Percentiles rank a stretch among this genome's conserved stretches.
These are phyloP conservation scores for Casuarina equisetifolia DNA, from an alignment of 306 rosid genomes.

Conservation along the genomic window DNA sequence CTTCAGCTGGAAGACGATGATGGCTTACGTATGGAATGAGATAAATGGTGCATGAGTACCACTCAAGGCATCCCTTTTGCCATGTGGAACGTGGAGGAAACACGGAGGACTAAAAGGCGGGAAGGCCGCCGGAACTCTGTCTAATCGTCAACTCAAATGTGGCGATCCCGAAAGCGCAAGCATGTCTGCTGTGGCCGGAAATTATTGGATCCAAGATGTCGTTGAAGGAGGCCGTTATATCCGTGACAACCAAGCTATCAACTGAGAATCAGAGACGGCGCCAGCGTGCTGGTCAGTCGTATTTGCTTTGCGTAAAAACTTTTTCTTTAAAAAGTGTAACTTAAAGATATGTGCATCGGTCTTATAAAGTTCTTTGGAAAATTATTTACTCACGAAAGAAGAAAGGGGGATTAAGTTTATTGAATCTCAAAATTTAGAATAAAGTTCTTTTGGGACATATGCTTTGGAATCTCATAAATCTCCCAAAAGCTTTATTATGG, in stretches of 20 bases:
- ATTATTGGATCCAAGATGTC: neutral
- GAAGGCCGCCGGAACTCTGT: slow-evolving; percentile 1
- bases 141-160: neutral
- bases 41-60: neutral
- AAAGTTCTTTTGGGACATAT: too few relatives aligned
- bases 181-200: neutral
- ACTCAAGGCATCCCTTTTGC: neutral
- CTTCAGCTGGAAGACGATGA: neutral
- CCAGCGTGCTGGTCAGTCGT: neutral
- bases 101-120: slow-evolving; percentile 17
- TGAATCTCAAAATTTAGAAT: too few relatives aligned
- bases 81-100: slow-evolving; percentile 23
- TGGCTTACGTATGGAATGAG: neutral
- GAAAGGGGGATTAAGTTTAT: too few relatives aligned
- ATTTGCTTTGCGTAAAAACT: too few relatives aligned
- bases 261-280: neutral
- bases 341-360: too few relatives aligned
- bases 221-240: neutral
- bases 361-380: too few relatives aligned
- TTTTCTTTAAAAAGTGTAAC: too few relatives aligned
- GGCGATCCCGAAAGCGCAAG: neutral
- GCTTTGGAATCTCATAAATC: too few relatives aligned
- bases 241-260: neutral
- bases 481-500: too few relatives aligned
- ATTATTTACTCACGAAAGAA: too few relatives aligned